Evolutionary conservation across 805 yeast species (phyloP).

Genomic region (Grigorovia yakushimaensis): DNA sequence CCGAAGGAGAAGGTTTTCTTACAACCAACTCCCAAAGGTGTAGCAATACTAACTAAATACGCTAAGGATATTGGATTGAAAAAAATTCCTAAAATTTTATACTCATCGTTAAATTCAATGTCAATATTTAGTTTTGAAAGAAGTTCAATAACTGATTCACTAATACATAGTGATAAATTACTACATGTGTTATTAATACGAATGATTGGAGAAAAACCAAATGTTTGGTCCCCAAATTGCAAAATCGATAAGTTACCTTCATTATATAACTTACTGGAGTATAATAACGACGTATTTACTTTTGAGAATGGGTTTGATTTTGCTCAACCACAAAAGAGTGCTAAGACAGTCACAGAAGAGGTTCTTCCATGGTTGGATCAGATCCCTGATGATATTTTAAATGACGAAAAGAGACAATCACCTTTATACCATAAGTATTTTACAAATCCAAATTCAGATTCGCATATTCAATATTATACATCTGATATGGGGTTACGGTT

Average conservation of each 20-base stretch:
- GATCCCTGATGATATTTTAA: slow-evolving; percentile 6
- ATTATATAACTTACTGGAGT: slow-evolving; percentile 26
- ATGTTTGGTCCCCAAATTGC: slow-evolving; percentile 55
- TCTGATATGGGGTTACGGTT: slow-evolving; percentile 57
- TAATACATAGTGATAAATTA: slow-evolving; percentile 53
- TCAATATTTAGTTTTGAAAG: slow-evolving; percentile 60
- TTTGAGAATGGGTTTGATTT: slow-evolving; percentile 22
- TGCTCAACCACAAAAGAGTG: neutral
- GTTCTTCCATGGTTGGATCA: slow-evolving; percentile 10
- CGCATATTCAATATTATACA: slow-evolving; percentile 70
- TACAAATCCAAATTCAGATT: slow-evolving; percentile 81
- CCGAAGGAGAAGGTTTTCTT: slow-evolving; percentile 37
- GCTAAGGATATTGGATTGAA: slow-evolving; percentile 47
- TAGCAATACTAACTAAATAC: slow-evolving; percentile 55
- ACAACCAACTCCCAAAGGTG: slow-evolving; percentile 91
- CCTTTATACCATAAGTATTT: slow-evolving; percentile 72
- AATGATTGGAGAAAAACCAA: slow-evolving; percentile 58
- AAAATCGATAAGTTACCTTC: slow-evolving; percentile 41
- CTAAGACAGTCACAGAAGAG: neutral
- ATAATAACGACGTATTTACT: slow-evolving; percentile 26
- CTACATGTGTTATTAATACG: slow-evolving; percentile 52
- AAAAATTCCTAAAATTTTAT: slow-evolving; percentile 39
- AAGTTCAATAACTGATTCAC: slow-evolving; percentile 43
- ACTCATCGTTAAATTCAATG: slow-evolving; percentile 61
- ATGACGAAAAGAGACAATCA: slow-evolving; percentile 29